A percentile compares a stretch with the other conserved stretches of the same genome.
These are phyloP conservation scores for Coemansia sp. DNA, from an alignment of 192 early-diverging fungal genomes.

Conservation along the genomic window DNA sequence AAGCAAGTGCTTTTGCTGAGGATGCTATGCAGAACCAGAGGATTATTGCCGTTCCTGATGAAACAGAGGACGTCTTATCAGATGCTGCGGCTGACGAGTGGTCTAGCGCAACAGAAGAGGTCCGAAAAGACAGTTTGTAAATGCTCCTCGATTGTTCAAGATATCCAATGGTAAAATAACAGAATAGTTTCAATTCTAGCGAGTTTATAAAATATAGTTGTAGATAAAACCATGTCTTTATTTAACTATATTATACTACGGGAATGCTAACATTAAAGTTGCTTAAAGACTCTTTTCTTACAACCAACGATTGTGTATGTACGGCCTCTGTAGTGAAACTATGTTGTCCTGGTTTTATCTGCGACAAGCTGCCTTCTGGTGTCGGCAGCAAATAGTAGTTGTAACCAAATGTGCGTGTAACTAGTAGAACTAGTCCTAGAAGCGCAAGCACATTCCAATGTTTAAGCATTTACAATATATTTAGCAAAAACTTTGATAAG, in stretches of 20 bases:
- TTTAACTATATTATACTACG: background rate
- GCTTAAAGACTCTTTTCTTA: constrained; percentile 8
- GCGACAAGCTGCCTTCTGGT: constrained; percentile 8
- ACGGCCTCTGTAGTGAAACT: background rate
- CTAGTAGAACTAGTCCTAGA: too few relatives aligned
- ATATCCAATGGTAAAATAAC: background rate
- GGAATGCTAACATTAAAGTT: constrained; percentile 45
- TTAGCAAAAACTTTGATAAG: too few relatives aligned
- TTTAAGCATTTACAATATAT: too few relatives aligned
- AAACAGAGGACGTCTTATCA: background rate
- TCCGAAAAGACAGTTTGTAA: background rate
- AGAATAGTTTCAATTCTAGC: background rate
- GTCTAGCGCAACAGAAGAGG: background rate
- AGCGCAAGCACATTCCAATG: too few relatives aligned
- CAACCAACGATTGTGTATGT: background rate
- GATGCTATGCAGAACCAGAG: background rate
- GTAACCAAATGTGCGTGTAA: background rate
- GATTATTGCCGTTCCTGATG: background rate
- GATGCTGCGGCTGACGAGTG: background rate
- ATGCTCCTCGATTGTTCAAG: too few relatives aligned
- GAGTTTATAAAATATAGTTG: background rate
- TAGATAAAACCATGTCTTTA: too few relatives aligned
- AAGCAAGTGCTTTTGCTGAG: background rate
- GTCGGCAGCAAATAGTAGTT: constrained; percentile 32
- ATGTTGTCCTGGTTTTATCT: background rate